phyloP scores from a whole-genome alignment of 2,329 filamentous ascomycete species.

The Zymoseptoria pseudotritici region DNA sequence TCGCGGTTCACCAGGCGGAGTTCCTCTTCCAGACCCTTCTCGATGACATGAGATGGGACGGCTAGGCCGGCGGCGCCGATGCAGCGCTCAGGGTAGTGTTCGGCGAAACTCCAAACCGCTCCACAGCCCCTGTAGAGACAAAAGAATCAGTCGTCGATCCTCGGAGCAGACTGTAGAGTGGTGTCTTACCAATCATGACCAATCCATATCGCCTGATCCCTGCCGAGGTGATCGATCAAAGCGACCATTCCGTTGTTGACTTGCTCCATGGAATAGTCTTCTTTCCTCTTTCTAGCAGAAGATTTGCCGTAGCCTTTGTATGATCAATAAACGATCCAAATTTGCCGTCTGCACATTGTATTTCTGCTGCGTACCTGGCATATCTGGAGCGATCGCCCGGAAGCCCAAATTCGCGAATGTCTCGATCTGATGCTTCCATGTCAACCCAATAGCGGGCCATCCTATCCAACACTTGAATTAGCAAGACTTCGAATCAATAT shows the following conservation, averaged over 20 bases:
- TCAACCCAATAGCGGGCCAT: conserved; percentile 32
- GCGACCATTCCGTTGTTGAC: conserved; percentile 28
- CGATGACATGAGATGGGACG: conserved; percentile 38
- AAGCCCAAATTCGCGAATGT: conserved; percentile 26
- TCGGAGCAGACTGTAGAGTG: background rate
- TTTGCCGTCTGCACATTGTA: background rate
- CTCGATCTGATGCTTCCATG: conserved; percentile 31
- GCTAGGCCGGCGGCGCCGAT: conserved; percentile 24
- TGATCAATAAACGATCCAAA: background rate
- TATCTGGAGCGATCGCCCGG: conserved; percentile 26
- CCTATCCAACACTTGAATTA: conserved; percentile 2
- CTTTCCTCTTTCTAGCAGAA: conserved; percentile 21
- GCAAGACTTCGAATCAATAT: background rate
- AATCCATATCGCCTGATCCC: conserved; percentile 41
- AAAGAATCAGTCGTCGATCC: background rate
- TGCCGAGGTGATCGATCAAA: conserved; percentile 33
- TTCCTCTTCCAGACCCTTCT: conserved; percentile 34
- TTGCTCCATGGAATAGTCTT: conserved; percentile 28
- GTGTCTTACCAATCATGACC: conserved; percentile 10
- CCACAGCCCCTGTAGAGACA: conserved; percentile 39
- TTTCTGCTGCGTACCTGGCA: conserved; percentile 18
- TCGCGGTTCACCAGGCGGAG: conserved; percentile 36
- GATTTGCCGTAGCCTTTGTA: conserved; percentile 29
- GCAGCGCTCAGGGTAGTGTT: conserved; percentile 27
- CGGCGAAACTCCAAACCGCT: conserved; percentile 22